phyloP scores from a whole-genome alignment of 2,329 filamentous ascomycete species.

The Trichoderma cornu-damae region DNA sequence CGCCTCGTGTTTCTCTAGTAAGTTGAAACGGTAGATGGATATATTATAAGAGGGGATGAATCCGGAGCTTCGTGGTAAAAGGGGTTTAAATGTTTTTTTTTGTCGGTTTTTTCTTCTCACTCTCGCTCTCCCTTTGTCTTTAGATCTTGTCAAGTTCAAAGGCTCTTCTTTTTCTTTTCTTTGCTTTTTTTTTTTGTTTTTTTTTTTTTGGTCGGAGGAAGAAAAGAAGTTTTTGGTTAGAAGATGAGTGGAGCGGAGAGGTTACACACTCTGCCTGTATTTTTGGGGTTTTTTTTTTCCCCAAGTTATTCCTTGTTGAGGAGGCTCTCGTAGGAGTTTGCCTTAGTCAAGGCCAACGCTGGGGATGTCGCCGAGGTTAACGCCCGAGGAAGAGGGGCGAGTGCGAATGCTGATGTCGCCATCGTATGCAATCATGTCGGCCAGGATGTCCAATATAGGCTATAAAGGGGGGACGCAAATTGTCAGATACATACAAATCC shows the following conservation, averaged over 20 bases:
- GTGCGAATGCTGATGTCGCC: conserved; percentile 59
- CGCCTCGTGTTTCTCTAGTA: not conserved
- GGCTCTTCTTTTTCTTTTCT: too few relatives aligned
- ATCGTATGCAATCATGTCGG: conserved; percentile 96
- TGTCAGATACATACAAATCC: not conserved
- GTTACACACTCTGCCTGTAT: not conserved
- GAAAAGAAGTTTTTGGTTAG: conserved; percentile 4
- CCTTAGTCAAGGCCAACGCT: conserved; percentile 51
- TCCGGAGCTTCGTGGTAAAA: conserved; percentile 12
- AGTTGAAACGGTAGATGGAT: not conserved
- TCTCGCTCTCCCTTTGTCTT: not conserved
- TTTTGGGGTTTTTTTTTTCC: too few relatives aligned
- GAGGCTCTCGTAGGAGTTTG: not conserved
- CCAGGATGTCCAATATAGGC: conserved; percentile 91
- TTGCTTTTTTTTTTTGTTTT: too few relatives aligned
- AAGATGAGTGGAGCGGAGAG: conserved; percentile 13
- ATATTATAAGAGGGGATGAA: not conserved
- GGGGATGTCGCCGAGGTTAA: conserved; percentile 46
- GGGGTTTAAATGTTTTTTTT: conserved; percentile 4
- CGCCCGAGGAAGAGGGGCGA: conserved; percentile 31
- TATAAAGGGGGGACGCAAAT: conserved; percentile 35
- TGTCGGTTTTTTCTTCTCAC: conserved; percentile 14
- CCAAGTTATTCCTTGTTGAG: not conserved
- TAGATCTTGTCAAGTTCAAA: not conserved
- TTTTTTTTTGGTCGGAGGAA: not conserved